phyloP scores from a whole-genome alignment of 306 rosid species.

The Pachyrhizus erosus region DNA sequence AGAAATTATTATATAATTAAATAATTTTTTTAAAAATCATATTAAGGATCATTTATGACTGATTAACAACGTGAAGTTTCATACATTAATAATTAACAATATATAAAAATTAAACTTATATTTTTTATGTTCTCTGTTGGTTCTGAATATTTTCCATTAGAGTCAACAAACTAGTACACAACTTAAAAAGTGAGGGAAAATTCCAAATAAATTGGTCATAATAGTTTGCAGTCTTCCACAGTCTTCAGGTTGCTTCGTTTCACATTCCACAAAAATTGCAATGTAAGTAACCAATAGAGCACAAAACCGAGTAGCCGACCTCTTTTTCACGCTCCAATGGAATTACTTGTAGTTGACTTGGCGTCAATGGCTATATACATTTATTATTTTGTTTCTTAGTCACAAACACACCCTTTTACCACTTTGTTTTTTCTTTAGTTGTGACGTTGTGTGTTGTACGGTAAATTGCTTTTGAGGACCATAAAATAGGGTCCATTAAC shows the following conservation, averaged over 20 bases:
- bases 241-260: not conserved
- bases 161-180: not conserved
- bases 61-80: no score
- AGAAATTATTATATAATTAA: no score
- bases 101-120: no score
- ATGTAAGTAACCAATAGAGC: not conserved
- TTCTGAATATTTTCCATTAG: not conserved
- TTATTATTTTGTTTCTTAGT: not conserved
- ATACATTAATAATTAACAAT: no score
- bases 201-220: not conserved
- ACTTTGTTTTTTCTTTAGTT: not conserved
- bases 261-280: not conserved
- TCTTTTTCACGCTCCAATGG: conserved; percentile 5
- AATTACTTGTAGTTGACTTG: conserved; percentile 37
- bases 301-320: not conserved
- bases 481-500: not conserved
- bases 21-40: no score
- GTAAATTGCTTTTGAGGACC: conserved; percentile 21
- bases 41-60: no score
- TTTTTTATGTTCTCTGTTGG: no score
- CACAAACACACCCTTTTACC: not conserved
- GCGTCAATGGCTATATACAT: conserved; percentile 9
- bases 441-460: not conserved
- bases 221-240: no score
- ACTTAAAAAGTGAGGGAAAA: not conserved